These are phyloP conservation scores for Lecanicillium sp. DNA, from an alignment of 2,329 filamentous ascomycete species.

Conservation along the genomic window DNA sequence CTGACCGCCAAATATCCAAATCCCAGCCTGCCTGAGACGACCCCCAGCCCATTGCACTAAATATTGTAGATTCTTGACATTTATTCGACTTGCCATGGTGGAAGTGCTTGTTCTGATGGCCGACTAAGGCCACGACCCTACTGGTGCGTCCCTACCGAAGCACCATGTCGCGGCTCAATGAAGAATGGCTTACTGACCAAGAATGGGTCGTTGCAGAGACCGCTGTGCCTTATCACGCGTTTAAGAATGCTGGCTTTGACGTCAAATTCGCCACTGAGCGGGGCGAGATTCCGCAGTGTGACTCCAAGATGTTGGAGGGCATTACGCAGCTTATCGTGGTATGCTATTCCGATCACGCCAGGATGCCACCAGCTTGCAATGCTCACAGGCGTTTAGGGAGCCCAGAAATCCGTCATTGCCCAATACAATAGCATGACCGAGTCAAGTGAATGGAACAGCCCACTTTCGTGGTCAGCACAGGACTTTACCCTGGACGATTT, in stretches of 20 bases:
- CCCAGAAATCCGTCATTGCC: constrained; percentile 29
- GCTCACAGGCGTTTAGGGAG: constrained; percentile 28
- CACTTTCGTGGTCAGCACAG: constrained; percentile 35
- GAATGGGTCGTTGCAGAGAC: constrained; percentile 30
- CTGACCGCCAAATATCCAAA: too few species aligned
- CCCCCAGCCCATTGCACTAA: too few species aligned
- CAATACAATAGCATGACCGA: constrained; percentile 35
- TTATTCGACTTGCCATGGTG: too few species aligned
- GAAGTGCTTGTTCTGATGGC: constrained; percentile 43
- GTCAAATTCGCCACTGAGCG: constrained; percentile 43
- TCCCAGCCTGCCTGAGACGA: too few species aligned
- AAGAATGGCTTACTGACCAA: too few species aligned
- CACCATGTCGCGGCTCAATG: too few species aligned
- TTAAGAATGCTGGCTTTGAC: constrained; percentile 39
- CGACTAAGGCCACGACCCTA: constrained; percentile 48
- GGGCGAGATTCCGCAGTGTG: constrained; percentile 37
- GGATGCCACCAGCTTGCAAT: not conserved
- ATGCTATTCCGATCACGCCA: constrained; percentile 12
- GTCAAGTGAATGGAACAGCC: constrained; percentile 32
- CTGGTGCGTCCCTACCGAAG: constrained; percentile 35
- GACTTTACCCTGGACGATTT: constrained; percentile 36
- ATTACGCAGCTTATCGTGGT: constrained; percentile 42
- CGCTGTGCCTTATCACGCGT: constrained; percentile 38
- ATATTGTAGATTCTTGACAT: too few species aligned
- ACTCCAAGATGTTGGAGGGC: constrained; percentile 40